These are phyloP conservation scores for Crucibulum laeve DNA, from an alignment of 768 basidiomycete genomes.

Conservation along the genomic window DNA sequence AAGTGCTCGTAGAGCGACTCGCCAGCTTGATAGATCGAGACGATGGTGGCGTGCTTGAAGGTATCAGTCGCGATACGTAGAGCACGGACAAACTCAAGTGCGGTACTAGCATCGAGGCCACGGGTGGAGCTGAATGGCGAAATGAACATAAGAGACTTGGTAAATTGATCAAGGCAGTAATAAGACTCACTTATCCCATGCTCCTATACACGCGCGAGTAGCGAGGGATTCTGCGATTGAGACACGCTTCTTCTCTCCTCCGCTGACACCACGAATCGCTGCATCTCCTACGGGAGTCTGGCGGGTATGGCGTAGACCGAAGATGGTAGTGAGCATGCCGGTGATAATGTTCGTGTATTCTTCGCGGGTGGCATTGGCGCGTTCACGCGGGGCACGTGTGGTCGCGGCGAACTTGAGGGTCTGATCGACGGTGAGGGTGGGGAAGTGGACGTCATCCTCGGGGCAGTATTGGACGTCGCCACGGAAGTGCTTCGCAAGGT, in stretches of 20 bases:
- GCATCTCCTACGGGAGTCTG: conserved; percentile 78
- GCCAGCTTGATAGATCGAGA: conserved; percentile 84
- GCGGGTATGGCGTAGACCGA: conserved; percentile 70
- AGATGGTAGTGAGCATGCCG: conserved; percentile 59
- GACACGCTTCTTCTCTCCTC: conserved; percentile 80
- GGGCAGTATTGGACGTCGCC: conserved; percentile 82
- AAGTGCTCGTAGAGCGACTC: conserved; percentile 63
- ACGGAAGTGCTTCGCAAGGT: conserved; percentile 60
- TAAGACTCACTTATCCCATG: conserved; percentile 60
- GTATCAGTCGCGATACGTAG: conserved; percentile 63
- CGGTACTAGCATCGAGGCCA: conserved; percentile 66
- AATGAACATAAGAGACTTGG: neutral
- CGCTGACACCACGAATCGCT: conserved; percentile 65
- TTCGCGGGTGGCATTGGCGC: conserved; percentile 38
- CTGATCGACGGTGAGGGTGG: conserved; percentile 76
- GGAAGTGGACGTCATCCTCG: conserved; percentile 86
- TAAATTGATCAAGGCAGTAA: neutral
- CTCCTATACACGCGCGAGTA: conserved; percentile 48
- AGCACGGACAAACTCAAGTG: conserved; percentile 66
- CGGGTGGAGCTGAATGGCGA: conserved; percentile 64
- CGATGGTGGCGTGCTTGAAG: conserved; percentile 53
- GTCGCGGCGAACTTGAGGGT: conserved; percentile 69
- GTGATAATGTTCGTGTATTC: conserved; percentile 38
- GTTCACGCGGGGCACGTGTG: conserved; percentile 60
- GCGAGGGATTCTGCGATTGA: conserved; percentile 67